Conservation (phyloP, 1,284 basidiomycete species). For the Ganoderma boninense region DNA sequence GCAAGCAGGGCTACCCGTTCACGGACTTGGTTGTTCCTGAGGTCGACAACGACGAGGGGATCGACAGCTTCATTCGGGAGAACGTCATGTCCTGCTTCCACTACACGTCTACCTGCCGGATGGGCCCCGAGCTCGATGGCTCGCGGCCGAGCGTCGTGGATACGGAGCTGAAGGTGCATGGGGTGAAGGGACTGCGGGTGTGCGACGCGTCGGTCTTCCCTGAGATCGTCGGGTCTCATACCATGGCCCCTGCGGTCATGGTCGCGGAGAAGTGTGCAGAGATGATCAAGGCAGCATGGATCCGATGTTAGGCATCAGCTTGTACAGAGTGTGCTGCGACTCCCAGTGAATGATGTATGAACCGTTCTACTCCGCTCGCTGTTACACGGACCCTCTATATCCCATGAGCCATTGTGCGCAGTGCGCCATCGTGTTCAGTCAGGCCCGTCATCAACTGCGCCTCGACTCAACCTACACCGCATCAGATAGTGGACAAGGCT, state of each 20-base stretch:
- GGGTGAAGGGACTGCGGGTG: constrained; percentile 49
- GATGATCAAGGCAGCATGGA: no score
- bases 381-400: no score
- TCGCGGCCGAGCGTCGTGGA: constrained; percentile 55
- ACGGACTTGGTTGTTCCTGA: constrained; percentile 41
- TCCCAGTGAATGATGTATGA: no score
- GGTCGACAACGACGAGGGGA: constrained; percentile 21
- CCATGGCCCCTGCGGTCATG: constrained; percentile 46
- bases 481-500: no score
- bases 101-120: constrained; percentile 48
- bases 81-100: constrained; percentile 44
- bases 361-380: no score
- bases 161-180: constrained; percentile 56
- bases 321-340: no score
- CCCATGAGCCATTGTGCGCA: no score
- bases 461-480: no score
- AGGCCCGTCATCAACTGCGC: no score
- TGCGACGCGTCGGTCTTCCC: constrained; percentile 54
- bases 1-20: constrained; percentile 27
- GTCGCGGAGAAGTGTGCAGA: constrained; percentile 48
- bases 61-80: constrained; percentile 41
- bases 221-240: constrained; percentile 44
- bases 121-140: constrained; percentile 44
- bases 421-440: no score
- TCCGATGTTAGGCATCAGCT: no score